These are phyloP conservation scores for Mycena rebaudengoi DNA, from an alignment of 768 basidiomycete species.

Conservation along the genomic window DNA sequence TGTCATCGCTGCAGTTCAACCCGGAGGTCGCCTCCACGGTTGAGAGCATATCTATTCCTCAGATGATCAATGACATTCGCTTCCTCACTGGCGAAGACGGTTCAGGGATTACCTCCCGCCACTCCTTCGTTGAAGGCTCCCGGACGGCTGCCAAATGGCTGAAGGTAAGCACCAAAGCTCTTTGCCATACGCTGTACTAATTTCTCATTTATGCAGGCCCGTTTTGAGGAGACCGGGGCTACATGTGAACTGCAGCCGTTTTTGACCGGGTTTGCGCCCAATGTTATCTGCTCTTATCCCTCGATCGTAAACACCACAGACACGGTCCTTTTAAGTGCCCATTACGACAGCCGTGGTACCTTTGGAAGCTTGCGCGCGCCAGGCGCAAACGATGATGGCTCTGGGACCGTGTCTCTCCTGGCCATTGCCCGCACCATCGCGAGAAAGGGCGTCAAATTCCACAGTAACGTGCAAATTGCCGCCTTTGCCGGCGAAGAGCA, in stretches of 20 bases:
- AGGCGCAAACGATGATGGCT: constrained; percentile 62
- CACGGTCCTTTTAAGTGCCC: constrained; percentile 80
- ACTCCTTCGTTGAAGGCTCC: constrained; percentile 80
- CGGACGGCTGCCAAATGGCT: constrained; percentile 77
- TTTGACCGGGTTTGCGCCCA: constrained; percentile 80
- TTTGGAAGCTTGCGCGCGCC: constrained; percentile 80
- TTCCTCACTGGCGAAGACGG: constrained; percentile 88
- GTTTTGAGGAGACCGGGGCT: constrained; percentile 80
- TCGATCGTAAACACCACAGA: constrained; percentile 63
- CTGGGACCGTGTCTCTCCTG: constrained; percentile 74
- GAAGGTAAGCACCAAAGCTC: constrained; percentile 44
- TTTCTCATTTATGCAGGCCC: constrained; percentile 32
- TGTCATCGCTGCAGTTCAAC: constrained; percentile 70
- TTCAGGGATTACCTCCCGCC: constrained; percentile 82
- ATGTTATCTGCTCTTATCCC: constrained; percentile 81
- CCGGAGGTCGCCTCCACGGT: constrained; percentile 74
- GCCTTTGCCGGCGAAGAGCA: constrained; percentile 95
- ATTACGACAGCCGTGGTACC: constrained; percentile 92
- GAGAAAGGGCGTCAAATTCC: constrained; percentile 72
- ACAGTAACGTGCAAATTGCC: constrained; percentile 79
- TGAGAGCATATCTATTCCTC: constrained; percentile 69
- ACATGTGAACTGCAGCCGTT: constrained; percentile 74
- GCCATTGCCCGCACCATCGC: constrained; percentile 81
- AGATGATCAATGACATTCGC: constrained; percentile 75
- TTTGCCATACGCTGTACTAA: too few relatives aligned